Evolutionary conservation across 148 eudicot genomes (phyloP).

Genomic region (Amaranthus hypochondriacus): DNA sequence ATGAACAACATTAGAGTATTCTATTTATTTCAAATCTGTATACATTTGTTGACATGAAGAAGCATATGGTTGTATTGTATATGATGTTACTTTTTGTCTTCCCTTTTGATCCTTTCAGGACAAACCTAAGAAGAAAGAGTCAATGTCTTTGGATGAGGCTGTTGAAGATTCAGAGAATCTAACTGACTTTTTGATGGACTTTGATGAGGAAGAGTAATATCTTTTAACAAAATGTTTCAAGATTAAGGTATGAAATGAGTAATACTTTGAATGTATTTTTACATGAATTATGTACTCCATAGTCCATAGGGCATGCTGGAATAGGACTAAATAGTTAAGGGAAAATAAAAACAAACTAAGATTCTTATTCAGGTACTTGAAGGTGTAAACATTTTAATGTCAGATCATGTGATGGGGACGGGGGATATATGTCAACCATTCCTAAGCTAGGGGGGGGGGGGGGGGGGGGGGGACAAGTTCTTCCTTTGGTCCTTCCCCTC

Average conservation of each 20-base stretch:
- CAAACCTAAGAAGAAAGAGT: conserved; percentile 56
- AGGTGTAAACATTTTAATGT: not conserved
- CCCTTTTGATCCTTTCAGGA: conserved; percentile 39
- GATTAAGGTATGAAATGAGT: conserved; percentile 1
- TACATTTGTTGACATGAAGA: not conserved
- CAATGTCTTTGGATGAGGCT: conserved; percentile 80
- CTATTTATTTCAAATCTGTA: not conserved
- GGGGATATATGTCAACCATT: too few species aligned
- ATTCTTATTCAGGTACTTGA: too few species aligned
- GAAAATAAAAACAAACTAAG: too few species aligned
- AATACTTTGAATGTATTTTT: not conserved
- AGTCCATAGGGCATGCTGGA: too few species aligned
- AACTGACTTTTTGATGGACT: conserved; percentile 92
- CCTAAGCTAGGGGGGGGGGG: too few species aligned
- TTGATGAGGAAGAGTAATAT: conserved; percentile 66
- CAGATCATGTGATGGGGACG: too few species aligned
- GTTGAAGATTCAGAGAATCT: conserved; percentile 89
- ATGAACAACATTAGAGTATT: not conserved
- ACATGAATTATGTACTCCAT: not conserved
- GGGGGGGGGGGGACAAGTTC: too few species aligned
- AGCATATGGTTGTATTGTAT: not conserved
- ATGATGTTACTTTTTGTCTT: not conserved
- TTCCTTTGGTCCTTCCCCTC: too few species aligned
- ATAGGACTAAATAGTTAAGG: too few species aligned
- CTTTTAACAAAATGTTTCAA: not conserved